Evolutionary conservation across 2,329 filamentous ascomycete species (phyloP), one percentile per base, ranked within the genome.

Genomic region (Sclerotinia subarctica): DNA sequence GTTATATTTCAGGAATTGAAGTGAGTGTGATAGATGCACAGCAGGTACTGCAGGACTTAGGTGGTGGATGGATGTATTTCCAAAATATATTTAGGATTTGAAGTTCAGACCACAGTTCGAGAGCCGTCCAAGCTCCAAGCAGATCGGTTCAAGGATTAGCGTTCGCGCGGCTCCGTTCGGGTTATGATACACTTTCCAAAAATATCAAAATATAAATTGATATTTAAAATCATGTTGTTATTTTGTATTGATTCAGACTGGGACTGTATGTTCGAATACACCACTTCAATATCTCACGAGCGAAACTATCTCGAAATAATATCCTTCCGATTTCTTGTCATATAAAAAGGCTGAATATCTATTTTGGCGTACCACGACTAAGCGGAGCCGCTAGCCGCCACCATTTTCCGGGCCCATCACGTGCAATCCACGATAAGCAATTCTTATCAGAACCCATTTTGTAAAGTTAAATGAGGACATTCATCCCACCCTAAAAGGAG

Each of bases 41-140:
- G 29, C 17, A 42, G 38, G 4, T 42, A 42, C 38, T 42, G 3
- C 10, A 35, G 35, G 35, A 38, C 7, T 13, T 13, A 38, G 38
- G 38, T 38, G 11, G 38, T 38, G 38, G 54, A 35, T 57, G 32
- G 13, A n/a, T 57, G 54, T 57, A 35, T n/a, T 29, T 47, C 21
- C 26, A 29, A 32, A 47, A 60, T 47, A 60, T 47, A 60, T 47
- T 47, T 47, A 10, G 19, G n/a, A 5, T 32, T 47, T 6, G 42
- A 60, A 60, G 26, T 60, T 60, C 57, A 60, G 42, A 60, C 26
- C 57, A 59, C 24, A 46, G 42, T 59, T 59, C 57, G 24, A 32
- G 26, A 59, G 21, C 21, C 46, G 57, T 35, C 57, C 42, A 60
- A 60, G 42, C 57, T 60, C 35, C 57, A 19, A 60, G 7, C 29